Percentiles rank a stretch among this genome's conserved stretches.
Evolutionary conservation across 768 basidiomycete genomes (phyloP).

Genomic region (Lactifluus echinatus): DNA sequence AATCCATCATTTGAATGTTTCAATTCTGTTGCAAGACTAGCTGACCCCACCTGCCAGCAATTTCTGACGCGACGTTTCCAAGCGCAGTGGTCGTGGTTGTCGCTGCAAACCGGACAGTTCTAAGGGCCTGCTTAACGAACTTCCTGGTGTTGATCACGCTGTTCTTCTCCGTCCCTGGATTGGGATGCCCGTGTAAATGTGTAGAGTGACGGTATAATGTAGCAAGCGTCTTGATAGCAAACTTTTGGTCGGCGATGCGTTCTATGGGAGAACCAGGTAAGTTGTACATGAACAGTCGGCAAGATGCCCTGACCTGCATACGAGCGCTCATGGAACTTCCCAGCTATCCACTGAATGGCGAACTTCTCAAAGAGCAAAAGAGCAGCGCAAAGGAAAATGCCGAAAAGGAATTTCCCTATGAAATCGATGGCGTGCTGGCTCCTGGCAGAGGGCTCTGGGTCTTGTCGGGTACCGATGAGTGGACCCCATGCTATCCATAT

Average conservation of each 20-base stretch:
- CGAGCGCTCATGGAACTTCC: slow-evolving; percentile 72
- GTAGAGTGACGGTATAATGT: slow-evolving; percentile 72
- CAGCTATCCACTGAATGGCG: slow-evolving; percentile 76
- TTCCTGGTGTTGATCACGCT: slow-evolving; percentile 45
- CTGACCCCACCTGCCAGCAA: slow-evolving; percentile 38
- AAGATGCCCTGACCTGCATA: slow-evolving; percentile 41
- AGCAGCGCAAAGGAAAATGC: slow-evolving; percentile 55
- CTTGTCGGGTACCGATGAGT: slow-evolving; percentile 43
- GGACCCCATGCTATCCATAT: slow-evolving; percentile 71
- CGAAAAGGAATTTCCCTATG: slow-evolving; percentile 63
- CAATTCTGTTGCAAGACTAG: neutral
- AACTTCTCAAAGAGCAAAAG: slow-evolving; percentile 79
- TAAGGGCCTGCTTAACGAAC: slow-evolving; percentile 61
- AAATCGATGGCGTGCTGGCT: slow-evolving; percentile 39
- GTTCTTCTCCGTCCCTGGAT: slow-evolving; percentile 31
- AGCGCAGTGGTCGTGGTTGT: slow-evolving; percentile 74
- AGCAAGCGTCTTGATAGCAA: slow-evolving; percentile 61
- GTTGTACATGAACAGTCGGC: slow-evolving; percentile 3
- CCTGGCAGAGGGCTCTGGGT: slow-evolving; percentile 23
- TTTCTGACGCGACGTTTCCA: slow-evolving; percentile 54
- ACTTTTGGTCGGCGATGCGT: slow-evolving; percentile 76
- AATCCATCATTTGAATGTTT: neutral
- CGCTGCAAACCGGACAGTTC: slow-evolving; percentile 62
- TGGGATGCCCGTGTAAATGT: slow-evolving; percentile 59
- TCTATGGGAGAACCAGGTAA: slow-evolving; percentile 35